These are phyloP conservation scores for Scedosporium aurantiacum DNA, from an alignment of 2,329 filamentous ascomycete genomes.

Conservation along the genomic window DNA sequence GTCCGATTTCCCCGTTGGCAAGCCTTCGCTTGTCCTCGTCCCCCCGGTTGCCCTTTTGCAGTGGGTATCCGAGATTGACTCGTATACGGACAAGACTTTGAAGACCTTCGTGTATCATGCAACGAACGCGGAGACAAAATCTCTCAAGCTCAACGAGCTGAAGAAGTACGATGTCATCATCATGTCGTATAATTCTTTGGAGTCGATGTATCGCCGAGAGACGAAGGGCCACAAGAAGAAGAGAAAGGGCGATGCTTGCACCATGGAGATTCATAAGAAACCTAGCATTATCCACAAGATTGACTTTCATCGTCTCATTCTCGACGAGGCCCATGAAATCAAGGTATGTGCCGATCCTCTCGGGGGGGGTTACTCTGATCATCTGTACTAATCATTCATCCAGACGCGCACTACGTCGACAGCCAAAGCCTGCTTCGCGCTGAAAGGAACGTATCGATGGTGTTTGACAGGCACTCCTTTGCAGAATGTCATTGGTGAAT, in stretches of 20 bases:
- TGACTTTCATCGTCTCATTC: constrained; percentile 78
- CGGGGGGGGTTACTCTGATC: neutral
- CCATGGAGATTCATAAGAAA: constrained; percentile 52
- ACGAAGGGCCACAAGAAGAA: constrained; percentile 76
- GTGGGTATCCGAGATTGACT: constrained; percentile 73
- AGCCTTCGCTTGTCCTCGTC: constrained; percentile 78
- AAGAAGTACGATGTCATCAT: constrained; percentile 86
- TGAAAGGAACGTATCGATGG: constrained; percentile 85
- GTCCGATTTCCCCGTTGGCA: constrained; percentile 82
- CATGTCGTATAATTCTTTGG: constrained; percentile 89
- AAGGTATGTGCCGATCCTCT: constrained; percentile 38
- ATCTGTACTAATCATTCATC: neutral
- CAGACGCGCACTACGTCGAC: constrained; percentile 76
- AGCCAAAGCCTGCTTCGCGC: constrained; percentile 86
- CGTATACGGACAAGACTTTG: constrained; percentile 76
- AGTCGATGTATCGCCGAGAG: constrained; percentile 87
- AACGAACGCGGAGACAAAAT: constrained; percentile 73
- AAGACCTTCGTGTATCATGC: constrained; percentile 88
- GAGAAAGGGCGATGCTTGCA: constrained; percentile 29
- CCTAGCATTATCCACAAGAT: constrained; percentile 72
- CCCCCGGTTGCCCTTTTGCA: constrained; percentile 93
- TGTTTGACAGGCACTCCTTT: constrained; percentile 91
- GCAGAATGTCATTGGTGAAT: constrained; percentile 94
- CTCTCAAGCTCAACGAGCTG: constrained; percentile 61
- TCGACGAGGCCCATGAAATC: constrained; percentile 94